Percentiles rank a stretch among this genome's conserved stretches.
Evolutionary conservation across 2,329 filamentous ascomycete species (phyloP).

Genomic region (Pyrenophora graminea): DNA sequence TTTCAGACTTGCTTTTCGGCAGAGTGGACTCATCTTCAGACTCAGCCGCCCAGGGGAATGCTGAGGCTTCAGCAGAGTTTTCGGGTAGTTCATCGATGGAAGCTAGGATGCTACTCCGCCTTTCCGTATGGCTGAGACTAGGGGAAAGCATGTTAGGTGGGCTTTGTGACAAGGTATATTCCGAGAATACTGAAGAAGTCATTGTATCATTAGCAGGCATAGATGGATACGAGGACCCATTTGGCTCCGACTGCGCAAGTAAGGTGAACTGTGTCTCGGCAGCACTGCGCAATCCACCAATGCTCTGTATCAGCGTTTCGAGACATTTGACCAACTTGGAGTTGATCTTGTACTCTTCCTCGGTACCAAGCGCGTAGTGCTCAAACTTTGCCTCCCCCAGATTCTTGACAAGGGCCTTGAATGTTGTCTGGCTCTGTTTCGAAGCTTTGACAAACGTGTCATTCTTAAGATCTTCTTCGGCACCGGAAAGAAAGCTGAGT

Average conservation of each 20-base stretch:
- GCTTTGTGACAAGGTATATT: constrained; percentile 26
- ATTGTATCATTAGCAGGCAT: constrained; percentile 24
- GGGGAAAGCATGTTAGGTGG: constrained; percentile 36
- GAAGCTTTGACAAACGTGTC: constrained; percentile 66
- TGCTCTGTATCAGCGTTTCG: constrained; percentile 81
- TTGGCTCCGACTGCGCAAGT: constrained; percentile 63
- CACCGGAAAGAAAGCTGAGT: constrained; percentile 79
- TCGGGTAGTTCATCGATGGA: constrained; percentile 51
- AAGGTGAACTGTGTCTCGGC: constrained; percentile 87
- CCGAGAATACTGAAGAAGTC: constrained; percentile 32
- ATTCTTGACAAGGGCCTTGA: constrained; percentile 73
- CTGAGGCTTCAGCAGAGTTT: constrained; percentile 36
- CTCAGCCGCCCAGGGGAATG: constrained; percentile 27
- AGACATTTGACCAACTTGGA: constrained; percentile 80
- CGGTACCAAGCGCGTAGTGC: constrained; percentile 79
- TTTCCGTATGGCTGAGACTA: constrained; percentile 36
- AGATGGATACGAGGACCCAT: constrained; percentile 17
- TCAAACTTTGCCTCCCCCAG: constrained; percentile 87
- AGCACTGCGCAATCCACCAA: constrained; percentile 87
- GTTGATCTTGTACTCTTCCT: constrained; percentile 78
- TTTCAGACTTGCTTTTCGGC: constrained; percentile 18
- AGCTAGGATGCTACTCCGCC: constrained; percentile 45
- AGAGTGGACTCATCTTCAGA: constrained; percentile 38
- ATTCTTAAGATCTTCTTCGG: constrained; percentile 74
- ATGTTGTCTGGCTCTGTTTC: constrained; percentile 67